Base-by-base conservation (phyloP, 495 filamentous ascomycete genomes). In the Podospora fimiseda region DNA sequence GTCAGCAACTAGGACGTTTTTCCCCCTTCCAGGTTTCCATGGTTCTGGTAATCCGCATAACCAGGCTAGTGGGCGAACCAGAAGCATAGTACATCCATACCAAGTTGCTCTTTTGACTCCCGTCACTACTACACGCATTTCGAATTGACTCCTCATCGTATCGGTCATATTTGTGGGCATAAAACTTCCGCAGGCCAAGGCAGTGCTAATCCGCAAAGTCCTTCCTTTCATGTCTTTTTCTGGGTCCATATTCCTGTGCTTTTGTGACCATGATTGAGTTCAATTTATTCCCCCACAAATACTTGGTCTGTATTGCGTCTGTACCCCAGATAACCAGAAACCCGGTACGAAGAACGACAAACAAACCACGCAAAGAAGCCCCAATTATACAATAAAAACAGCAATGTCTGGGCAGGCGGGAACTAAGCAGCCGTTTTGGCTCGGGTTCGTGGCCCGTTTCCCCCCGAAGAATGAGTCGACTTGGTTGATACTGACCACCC, bases 381-480 rank as follows among this genome's bases (percentile, higher is more conserved):
- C 43, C 14, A 7, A 42, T 42, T 51, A 20, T 27, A 40, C 27
- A 33, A 33, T 33, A 51, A 41, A 36, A 19, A 50, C n/a, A 40
- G 37, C 36, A 49, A 52, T 53, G 38, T 45, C 50, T 24, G 51
- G 22, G 19, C 43, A 50, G 27, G 59, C 55, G 48, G 53, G 52
- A 44, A 38, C 36, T 39, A 62, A 65, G 51, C 64, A 67, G 53
- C 69, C 64, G 3, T 62, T 68, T 44, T 72, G 69, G 63, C 57
- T 65, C 9, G 63, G 63, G 65, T 62, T 46, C 52, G 57, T 65
- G 19, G 8, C 15, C 43, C 23, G 18, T 27, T 43, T 6, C 27
- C 27, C 27, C 27, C 11, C n/a, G n/a, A n/a, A n/a, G n/a, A 11
- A 33, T 11, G 11, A 33, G 11, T 11, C 27, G 5, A 5, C 27